These are phyloP conservation scores for Fusarium citri DNA, from an alignment of 2,329 filamentous ascomycete species.

Conservation along the genomic window DNA sequence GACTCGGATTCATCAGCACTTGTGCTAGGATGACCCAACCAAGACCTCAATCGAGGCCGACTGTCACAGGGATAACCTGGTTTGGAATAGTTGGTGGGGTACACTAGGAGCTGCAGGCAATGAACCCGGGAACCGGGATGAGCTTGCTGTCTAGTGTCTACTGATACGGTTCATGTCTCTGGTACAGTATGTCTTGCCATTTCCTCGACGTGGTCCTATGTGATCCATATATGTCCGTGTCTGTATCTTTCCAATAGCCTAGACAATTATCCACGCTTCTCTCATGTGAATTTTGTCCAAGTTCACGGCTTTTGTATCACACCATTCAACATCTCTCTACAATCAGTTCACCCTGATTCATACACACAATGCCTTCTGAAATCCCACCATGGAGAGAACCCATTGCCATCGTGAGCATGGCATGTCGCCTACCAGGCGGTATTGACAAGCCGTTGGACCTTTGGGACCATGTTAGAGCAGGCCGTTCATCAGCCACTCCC, in stretches of 20 bases:
- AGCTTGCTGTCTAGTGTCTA: background rate
- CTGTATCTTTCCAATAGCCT: background rate
- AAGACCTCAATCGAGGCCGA: background rate
- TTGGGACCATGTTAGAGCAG: conserved; percentile 42
- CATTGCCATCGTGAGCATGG: conserved; percentile 43
- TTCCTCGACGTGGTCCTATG: background rate
- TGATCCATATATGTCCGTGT: background rate
- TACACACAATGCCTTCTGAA: conserved; percentile 32
- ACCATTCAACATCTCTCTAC: background rate
- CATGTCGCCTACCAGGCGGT: conserved; percentile 42
- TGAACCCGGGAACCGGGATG: conserved; percentile 1
- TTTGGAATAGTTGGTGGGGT: background rate
- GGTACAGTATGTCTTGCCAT: background rate
- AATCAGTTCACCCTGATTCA: conserved; percentile 3
- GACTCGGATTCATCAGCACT: background rate
- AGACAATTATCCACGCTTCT: background rate
- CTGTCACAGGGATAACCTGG: background rate
- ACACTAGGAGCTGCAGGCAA: conserved; percentile 3
- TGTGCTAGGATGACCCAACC: background rate
- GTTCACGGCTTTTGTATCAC: background rate
- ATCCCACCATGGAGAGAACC: conserved; percentile 42
- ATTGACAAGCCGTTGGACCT: conserved; percentile 42
- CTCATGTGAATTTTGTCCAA: background rate
- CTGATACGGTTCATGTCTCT: background rate
- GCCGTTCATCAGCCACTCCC: conserved; percentile 35